Conservation (phyloP, 208 protist genomes). For the Crithidia expoeki region DNA sequence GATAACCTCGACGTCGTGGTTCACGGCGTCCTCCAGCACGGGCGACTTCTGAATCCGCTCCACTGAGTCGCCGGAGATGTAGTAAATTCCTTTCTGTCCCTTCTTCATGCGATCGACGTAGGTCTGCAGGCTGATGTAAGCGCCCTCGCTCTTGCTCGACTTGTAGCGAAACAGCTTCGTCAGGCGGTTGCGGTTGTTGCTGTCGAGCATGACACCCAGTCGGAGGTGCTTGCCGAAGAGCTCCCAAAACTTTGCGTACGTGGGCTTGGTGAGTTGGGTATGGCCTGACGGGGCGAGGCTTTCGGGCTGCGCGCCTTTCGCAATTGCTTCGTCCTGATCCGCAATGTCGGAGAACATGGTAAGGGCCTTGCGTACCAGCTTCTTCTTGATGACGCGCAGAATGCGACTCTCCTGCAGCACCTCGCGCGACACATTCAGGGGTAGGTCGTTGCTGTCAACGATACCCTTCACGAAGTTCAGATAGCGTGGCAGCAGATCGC, state of each 20-base stretch:
- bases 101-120: conserved; percentile 96
- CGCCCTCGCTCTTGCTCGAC: conserved; percentile 72
- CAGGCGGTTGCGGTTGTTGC: conserved; percentile 94
- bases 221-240: conserved; percentile 97
- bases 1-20: conserved; percentile 91
- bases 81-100: conserved; percentile 95
- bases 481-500: conserved; percentile 95
- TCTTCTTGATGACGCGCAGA: conserved; percentile 97
- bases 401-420: conserved; percentile 98
- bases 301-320: conserved; percentile 31
- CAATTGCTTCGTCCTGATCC: conserved; percentile 70
- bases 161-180: conserved; percentile 97
- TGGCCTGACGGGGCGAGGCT: conserved; percentile 20
- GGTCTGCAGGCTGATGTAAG: conserved; percentile 83
- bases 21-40: conserved; percentile 80
- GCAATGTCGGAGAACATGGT: conserved; percentile 94
- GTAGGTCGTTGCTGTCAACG: conserved; percentile 99
- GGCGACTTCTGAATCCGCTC: conserved; percentile 85
- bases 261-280: conserved; percentile 64
- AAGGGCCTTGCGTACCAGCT: conserved; percentile 95
- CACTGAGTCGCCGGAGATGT: conserved; percentile 84
- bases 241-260: conserved; percentile 95
- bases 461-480: conserved; percentile 97
- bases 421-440: conserved; percentile 99
- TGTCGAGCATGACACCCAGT: conserved; percentile 98